Base-by-base conservation (phyloP, 2,329 filamentous ascomycete genomes). In the Trichophyton schoenleinii region DNA sequence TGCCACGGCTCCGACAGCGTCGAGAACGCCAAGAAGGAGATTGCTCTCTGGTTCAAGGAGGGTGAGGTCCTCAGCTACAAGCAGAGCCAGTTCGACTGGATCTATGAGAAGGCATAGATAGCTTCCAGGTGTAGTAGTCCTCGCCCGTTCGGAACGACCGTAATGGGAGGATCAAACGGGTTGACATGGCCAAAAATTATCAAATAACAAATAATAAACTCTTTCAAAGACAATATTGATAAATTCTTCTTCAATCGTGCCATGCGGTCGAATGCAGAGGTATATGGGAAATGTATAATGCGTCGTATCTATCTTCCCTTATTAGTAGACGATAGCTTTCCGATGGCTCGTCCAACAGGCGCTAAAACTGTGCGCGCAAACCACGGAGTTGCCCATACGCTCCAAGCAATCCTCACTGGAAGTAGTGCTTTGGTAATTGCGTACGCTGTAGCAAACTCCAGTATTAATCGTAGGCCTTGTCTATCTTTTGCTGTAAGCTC, bases 21-120 rank as follows among this genome's bases (percentile, higher is more conserved):
- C 79, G 94, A 99, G 86, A 96, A 85, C 82, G 94, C 94, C 80
- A 85, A 97, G 88, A 96, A 97, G 89, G 94, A 99, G 84, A 99
- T 99, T 76, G 87, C 87, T 73, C 87, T 97, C 76, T 99, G 94
- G 94, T 99, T 99, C 88, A 86, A 88, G 80, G 81, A 88, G 70
- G 86, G 85, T 70, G 94, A 97, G 79, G 76, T 96, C 73, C 79
- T 90, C 79, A 82, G 75, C 80, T 97, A 88, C 85, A 92, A 94
- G 84, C 81, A 82, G 69, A 82, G 88, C 75, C 83, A 89, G 80
- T 84, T 88, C 80, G 85, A 88, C 83, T 97, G 94, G 94, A 82
- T 97, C 83, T 97, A 96, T 83, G 94, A 99, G 88, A 92, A 95
- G 83, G 70, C 80, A 65, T 77, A 77, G 70, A 49, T 46, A 25